Base-by-base conservation (phyloP, 257 asterid species). In the Solanum medicagineum region DNA sequence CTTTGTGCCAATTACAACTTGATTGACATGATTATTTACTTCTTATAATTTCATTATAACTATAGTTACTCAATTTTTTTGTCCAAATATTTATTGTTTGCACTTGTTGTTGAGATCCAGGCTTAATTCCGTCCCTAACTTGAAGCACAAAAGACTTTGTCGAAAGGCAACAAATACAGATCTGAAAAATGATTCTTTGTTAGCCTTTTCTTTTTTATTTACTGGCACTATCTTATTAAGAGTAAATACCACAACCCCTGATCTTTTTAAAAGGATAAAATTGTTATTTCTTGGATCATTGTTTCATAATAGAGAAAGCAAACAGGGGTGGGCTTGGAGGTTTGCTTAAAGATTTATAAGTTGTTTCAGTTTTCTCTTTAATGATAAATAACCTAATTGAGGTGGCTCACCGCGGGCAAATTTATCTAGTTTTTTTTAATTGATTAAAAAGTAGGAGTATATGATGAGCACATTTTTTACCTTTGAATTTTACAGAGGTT, bases 401-500 rank as follows among this genome's bases (percentile, higher is more conserved):
- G 36, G 36, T 2, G 36, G 32, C 32, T 29, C 32, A 29, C 32
- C 2, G 32, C 32, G 32, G 36, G 36, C 36, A 32, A 32, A 32
- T 32, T 32, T 32, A 32, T 32, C 36, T 32, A 32, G 36, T 32
- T 32, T 69, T 40, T 8, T 66, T 12, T 8, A 36, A 36, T 60
- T 8, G 9, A 36, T 24, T 36, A 4, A 36, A 36, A 36, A 17
- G 47, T 65, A 32, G 73, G n/a, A 0, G 20, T 26, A 5, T 36
- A 69, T 59, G n/a, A 59, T 24, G 66, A 59, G 22, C n/a, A 10
- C 29, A 59, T 59, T 59, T 57, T n/a, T 20, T n/a, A 57, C 26
- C 3, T 57, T 20, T 82, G 51, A 22, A n/a, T 83, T 82, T 86
- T 81, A 71, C 92, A 95, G 99, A 95, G 92, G 99, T 95, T 59